Evolutionary conservation across 2,329 filamentous ascomycete species (phyloP), one percentile per base, ranked within the genome.

Genomic region (Ophiostoma montium): DNA sequence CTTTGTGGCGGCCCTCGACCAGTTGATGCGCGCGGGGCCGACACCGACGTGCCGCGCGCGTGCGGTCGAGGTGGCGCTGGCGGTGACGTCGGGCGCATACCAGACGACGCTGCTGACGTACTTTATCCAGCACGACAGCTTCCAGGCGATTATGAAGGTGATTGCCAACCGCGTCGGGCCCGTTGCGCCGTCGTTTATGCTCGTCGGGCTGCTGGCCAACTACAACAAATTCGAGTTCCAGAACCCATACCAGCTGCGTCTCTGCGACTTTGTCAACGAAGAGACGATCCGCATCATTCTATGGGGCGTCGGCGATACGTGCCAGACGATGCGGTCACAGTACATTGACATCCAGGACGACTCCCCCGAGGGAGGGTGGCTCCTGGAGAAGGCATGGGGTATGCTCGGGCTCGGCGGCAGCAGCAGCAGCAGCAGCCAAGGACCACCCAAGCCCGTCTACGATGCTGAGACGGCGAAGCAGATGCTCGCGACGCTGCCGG

Each of bases 191-290:
- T 84, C 90, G 0, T 88, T 95, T 56, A 78, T 83, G 13, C 75
- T 96, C 10, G 72, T 95, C 18, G 90, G 90, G 12, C 72, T 96
- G 4, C 70, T 98, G 48, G 85, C 86, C 55, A 98, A 96, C 67
- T 96, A 96, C 74, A 96, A 98, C 74, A 98, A 96, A 64, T 98
- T 98, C 60, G 92, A 98, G 65, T 90, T 94, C 50, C 89, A 95
- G 62, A 98, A 98, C 58, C 90, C 90, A 0, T 98, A 98, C 59
- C 84, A 92, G 58, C 70, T 94, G 54, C 84, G 90, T 27, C 74
- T 98, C 15, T 88, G 90, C 58, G 89, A 96, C 63, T 96, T 96
- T 64, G 87, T 95, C 59, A 95, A 98, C 61, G 89, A 96, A 60
- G 70, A 74, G 0, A 83, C 84, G 2, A 95, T 96, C 58, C 76